These are phyloP conservation scores for Penicillium sp. DNA, from an alignment of 2,329 filamentous ascomycete species.

Conservation along the genomic window DNA sequence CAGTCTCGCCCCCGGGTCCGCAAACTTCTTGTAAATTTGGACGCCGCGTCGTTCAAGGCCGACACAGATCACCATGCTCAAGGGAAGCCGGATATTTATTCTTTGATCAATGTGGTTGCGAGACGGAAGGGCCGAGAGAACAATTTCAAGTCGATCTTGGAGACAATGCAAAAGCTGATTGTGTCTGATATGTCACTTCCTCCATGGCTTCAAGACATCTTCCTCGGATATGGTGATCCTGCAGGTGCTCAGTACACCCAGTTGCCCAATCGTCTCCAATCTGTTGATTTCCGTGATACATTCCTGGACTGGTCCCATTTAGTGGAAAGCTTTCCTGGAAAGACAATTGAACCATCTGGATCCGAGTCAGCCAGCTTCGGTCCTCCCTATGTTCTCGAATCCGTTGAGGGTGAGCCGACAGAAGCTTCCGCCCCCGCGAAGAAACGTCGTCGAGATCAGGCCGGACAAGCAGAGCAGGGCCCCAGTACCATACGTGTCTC, in stretches of 20 bases:
- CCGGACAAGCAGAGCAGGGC: slow-evolving; percentile 63
- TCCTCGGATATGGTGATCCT: slow-evolving; percentile 95
- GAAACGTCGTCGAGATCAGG: slow-evolving; percentile 78
- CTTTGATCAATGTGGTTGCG: slow-evolving; percentile 79
- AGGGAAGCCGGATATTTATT: slow-evolving; percentile 78
- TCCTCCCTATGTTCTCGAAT: slow-evolving; percentile 84
- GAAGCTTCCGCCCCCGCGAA: slow-evolving; percentile 66
- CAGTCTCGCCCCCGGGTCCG: slow-evolving; percentile 59
- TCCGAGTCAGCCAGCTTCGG: slow-evolving; percentile 72
- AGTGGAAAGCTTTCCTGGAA: slow-evolving; percentile 83
- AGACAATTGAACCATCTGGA: slow-evolving; percentile 75
- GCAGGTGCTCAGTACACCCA: slow-evolving; percentile 83
- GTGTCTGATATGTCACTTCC: slow-evolving; percentile 83
- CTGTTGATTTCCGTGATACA: slow-evolving; percentile 87
- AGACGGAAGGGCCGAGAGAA: slow-evolving; percentile 86
- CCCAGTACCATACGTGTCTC: slow-evolving; percentile 75
- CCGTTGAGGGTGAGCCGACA: slow-evolving; percentile 53
- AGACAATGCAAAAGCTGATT: slow-evolving; percentile 84
- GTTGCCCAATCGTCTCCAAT: slow-evolving; percentile 72
- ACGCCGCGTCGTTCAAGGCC: slow-evolving; percentile 72
- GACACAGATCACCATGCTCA: slow-evolving; percentile 67
- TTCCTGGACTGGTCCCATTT: slow-evolving; percentile 96
- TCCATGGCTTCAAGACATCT: slow-evolving; percentile 93
- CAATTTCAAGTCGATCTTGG: slow-evolving; percentile 91
- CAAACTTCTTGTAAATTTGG: slow-evolving; percentile 77